Conservation (phyloP, 495 filamentous ascomycete genomes). For the Tuber microsphaerosporum region DNA sequence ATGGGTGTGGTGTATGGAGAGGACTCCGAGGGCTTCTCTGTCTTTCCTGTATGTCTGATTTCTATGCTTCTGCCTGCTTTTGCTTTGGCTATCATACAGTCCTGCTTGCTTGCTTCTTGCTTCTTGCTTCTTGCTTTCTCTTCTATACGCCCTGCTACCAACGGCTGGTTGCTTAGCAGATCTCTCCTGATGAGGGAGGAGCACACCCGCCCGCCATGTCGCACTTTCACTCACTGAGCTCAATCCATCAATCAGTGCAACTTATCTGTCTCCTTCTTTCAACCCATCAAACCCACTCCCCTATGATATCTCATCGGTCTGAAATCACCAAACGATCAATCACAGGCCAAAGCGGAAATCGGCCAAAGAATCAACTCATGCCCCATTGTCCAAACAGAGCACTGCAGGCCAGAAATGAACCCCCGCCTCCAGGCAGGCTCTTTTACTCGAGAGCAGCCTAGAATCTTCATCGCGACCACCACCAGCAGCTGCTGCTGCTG, state of each 20-base stretch:
- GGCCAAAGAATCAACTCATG: background rate
- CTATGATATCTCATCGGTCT: background rate
- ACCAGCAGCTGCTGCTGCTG: background rate
- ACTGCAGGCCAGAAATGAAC: background rate
- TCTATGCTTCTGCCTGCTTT: constrained; percentile 4
- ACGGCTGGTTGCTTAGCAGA: background rate
- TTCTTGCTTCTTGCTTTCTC: background rate
- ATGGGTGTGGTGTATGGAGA: background rate
- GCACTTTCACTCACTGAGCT: background rate
- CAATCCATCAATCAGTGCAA: background rate
- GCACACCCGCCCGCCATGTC: constrained; percentile 13
- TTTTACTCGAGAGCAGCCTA: background rate
- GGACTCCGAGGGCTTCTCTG: background rate
- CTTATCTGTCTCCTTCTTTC: background rate
- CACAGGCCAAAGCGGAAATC: background rate
- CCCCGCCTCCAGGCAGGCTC: background rate
- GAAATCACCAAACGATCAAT: background rate
- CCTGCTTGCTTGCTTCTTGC: background rate
- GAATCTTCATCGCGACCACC: constrained; percentile 1
- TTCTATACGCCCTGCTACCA: background rate
- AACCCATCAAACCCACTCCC: background rate
- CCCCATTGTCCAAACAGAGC: background rate
- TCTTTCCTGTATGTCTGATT: constrained; percentile 4
- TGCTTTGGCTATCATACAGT: background rate
- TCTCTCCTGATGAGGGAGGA: constrained; percentile 36